Conservation (phyloP, 2,329 filamentous ascomycete species). For the Sclerotinia spermophila region DNA sequence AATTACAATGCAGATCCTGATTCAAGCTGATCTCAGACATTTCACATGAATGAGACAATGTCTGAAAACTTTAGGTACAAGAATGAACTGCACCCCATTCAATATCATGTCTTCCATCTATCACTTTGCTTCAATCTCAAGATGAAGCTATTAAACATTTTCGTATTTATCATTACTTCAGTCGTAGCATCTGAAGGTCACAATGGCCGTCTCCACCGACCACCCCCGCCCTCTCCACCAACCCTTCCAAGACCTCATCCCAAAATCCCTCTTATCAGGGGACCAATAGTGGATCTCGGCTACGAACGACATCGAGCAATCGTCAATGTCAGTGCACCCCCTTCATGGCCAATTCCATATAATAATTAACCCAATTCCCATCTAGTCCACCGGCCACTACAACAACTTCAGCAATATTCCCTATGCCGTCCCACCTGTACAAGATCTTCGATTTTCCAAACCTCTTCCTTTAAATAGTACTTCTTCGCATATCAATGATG, state of each 20-base stretch:
- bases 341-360: too few species aligned
- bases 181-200: background rate
- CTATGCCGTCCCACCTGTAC: background rate
- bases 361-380: background rate
- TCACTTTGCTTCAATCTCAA: background rate
- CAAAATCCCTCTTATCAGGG: background rate
- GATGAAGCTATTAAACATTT: background rate
- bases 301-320: background rate
- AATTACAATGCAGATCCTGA: background rate
- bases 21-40: background rate
- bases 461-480: background rate
- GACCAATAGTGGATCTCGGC: background rate
- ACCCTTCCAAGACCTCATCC: too few species aligned
- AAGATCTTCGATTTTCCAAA: background rate
- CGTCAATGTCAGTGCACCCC: background rate
- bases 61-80: background rate
- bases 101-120: background rate
- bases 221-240: background rate
- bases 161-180: background rate
- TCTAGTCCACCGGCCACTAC: background rate
- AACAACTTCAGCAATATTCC: background rate
- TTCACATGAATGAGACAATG: background rate
- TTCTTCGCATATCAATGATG: background rate
- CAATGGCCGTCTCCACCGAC: background rate
- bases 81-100: background rate